phyloP scores from a whole-genome alignment of 2,329 filamentous ascomycete genomes.

The Venturia aucupariae region DNA sequence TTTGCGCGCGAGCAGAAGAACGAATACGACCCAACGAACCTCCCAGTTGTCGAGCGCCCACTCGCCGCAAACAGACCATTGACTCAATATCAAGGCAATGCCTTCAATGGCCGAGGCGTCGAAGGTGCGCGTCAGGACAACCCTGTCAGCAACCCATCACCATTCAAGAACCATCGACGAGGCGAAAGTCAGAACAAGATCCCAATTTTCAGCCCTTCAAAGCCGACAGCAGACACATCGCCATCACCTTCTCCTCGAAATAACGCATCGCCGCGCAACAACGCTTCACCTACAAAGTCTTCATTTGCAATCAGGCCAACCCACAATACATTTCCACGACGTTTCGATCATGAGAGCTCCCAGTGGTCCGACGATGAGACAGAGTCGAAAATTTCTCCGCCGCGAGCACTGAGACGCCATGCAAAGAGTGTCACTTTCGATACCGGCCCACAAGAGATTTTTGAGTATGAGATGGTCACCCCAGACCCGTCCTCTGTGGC shows the following conservation, averaged over 20 bases:
- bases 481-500: conserved; percentile 90
- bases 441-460: conserved; percentile 82
- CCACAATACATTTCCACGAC: conserved; percentile 48
- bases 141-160: conserved; percentile 15
- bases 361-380: conserved; percentile 46
- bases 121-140: conserved; percentile 45
- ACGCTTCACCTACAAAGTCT: conserved; percentile 77
- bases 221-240: conserved; percentile 24
- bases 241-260: conserved; percentile 28
- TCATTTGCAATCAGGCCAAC: conserved; percentile 62
- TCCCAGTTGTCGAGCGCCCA: conserved; percentile 73
- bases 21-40: conserved; percentile 76
- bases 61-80: conserved; percentile 54
- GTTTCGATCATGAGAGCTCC: conserved; percentile 58
- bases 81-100: conserved; percentile 59
- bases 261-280: conserved; percentile 24
- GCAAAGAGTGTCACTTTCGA: conserved; percentile 98
- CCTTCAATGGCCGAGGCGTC: conserved; percentile 51
- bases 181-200: conserved; percentile 53
- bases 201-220: conserved; percentile 48
- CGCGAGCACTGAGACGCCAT: conserved; percentile 66
- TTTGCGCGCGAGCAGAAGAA: conserved; percentile 86
- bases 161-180: conserved; percentile 25
- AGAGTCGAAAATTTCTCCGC: conserved; percentile 38
- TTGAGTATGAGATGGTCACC: conserved; percentile 97